These are phyloP conservation scores for Takakia lepidozioides DNA, from an alignment of 225 moss, liverwort and hornwort species.

Conservation along the genomic window DNA sequence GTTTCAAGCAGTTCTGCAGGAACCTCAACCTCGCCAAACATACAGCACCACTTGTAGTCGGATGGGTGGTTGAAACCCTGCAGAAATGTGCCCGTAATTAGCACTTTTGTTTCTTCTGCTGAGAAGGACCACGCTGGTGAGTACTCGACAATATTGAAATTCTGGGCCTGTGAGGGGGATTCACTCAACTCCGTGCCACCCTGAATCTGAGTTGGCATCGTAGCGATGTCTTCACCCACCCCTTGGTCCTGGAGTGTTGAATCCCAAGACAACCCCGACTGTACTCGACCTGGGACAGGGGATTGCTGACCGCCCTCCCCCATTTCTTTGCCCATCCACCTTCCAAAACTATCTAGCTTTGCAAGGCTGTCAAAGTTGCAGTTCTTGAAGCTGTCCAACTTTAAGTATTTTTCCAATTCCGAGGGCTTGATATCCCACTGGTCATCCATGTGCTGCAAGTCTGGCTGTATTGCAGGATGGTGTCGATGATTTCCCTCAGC, in stretches of 20 bases:
- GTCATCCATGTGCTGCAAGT: constrained; percentile 18
- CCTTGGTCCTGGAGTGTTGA: constrained; percentile 21
- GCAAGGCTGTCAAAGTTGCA: constrained; percentile 15
- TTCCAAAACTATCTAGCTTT: constrained; percentile 61
- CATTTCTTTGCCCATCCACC: constrained; percentile 63
- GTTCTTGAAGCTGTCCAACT: constrained; percentile 11
- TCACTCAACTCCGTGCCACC: constrained; percentile 20
- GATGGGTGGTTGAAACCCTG: constrained; percentile 28
- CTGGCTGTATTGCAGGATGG: constrained; percentile 19
- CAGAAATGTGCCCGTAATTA: constrained; percentile 67
- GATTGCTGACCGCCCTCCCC: constrained; percentile 23
- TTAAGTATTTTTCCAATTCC: constrained; percentile 17
- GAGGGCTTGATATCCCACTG: neutral
- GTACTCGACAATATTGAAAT: constrained; percentile 67
- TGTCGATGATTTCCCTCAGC: constrained; percentile 28
- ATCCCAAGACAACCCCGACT: constrained; percentile 24
- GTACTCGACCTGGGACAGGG: constrained; percentile 21
- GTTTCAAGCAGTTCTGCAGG: constrained; percentile 54
- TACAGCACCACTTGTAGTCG: constrained; percentile 68
- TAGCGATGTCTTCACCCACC: constrained; percentile 22
- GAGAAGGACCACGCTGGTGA: constrained; percentile 79
- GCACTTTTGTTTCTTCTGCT: constrained; percentile 64
- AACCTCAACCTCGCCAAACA: constrained; percentile 91
- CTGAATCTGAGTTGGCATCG: constrained; percentile 20
- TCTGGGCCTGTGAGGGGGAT: constrained; percentile 42